Percentiles rank a stretch among this genome's conserved stretches.
Evolutionary conservation across 1,284 basidiomycete species (phyloP).

Genomic region (Ganoderma leucocontextum): DNA sequence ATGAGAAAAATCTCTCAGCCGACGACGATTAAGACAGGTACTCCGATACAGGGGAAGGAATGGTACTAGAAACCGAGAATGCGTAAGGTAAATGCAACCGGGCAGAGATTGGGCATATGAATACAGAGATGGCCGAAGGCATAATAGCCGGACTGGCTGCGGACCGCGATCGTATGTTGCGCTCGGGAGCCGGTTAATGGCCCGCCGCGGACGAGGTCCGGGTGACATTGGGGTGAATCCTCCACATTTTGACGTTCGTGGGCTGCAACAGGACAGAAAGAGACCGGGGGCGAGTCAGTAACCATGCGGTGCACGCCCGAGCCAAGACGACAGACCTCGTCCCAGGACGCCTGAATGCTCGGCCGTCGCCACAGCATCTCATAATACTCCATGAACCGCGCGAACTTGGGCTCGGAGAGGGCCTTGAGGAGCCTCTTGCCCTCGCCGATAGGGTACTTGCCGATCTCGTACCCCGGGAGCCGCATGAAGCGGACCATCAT

Average conservation of each 20-base stretch:
- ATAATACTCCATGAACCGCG: constrained; percentile 42
- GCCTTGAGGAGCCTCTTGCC: constrained; percentile 29
- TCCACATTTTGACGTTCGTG: constrained; percentile 34
- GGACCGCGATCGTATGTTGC: constrained; percentile 8
- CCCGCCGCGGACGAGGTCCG: constrained; percentile 26
- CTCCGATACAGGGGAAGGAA: constrained; percentile 2
- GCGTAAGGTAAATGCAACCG: neutral
- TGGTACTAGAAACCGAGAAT: neutral
- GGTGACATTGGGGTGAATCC: constrained; percentile 32
- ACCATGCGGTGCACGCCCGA: neutral
- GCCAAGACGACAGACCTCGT: constrained; percentile 36
- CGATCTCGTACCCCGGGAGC: constrained; percentile 30
- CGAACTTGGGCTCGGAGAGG: constrained; percentile 37
- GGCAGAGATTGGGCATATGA: neutral
- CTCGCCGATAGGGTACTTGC: constrained; percentile 32
- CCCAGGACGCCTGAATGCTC: constrained; percentile 43
- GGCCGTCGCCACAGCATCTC: constrained; percentile 41
- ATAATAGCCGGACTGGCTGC: neutral
- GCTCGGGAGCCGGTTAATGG: constrained; percentile 16
- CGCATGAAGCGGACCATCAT: constrained; percentile 31
- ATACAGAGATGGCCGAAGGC: neutral
- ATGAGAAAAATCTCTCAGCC: constrained; percentile 1
- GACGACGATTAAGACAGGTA: constrained; percentile 5
- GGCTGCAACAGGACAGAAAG: constrained; percentile 15
- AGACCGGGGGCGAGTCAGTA: constrained; percentile 4